These are phyloP conservation scores for Solanum acaule DNA, from an alignment of 257 asterid genomes.

Conservation along the genomic window DNA sequence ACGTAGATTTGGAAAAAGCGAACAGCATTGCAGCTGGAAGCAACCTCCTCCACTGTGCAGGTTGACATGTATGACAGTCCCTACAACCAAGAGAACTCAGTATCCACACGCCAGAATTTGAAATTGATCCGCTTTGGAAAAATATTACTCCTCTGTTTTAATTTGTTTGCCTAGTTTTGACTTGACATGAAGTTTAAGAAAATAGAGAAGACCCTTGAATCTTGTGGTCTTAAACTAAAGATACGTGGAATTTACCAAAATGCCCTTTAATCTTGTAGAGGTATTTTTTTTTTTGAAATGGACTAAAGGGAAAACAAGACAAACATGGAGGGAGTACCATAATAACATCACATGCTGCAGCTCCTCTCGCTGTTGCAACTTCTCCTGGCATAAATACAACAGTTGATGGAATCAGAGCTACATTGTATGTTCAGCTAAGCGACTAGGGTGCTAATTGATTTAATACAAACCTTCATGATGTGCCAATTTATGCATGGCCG, in stretches of 20 bases:
- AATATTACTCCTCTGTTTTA: neutral
- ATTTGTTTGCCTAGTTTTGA: neutral
- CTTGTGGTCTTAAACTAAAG: neutral
- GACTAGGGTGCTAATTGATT: neutral
- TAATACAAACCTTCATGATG: slow-evolving; percentile 37
- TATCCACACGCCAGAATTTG: neutral
- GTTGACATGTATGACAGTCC: slow-evolving; percentile 42
- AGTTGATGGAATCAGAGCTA: neutral
- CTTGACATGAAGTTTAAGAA: neutral
- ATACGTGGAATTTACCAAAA: neutral
- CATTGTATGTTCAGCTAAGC: neutral
- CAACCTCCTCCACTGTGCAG: slow-evolving; percentile 57
- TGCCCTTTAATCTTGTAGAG: neutral
- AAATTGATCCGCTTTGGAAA: neutral
- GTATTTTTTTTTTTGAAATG: neutral
- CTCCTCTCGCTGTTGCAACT: slow-evolving; percentile 65
- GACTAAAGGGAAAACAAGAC: neutral
- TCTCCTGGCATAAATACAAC: slow-evolving; percentile 29
- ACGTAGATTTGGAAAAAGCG: slow-evolving; percentile 64
- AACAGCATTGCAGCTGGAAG: slow-evolving; percentile 51
- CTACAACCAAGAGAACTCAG: slow-evolving; percentile 9
- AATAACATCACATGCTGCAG: slow-evolving; percentile 40
- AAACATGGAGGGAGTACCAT: slow-evolving; percentile 23
- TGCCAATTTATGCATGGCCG: slow-evolving; percentile 42
- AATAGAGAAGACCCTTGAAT: neutral